Conservation (phyloP, 768 basidiomycete species). For the Naganishia friedmannii region DNA sequence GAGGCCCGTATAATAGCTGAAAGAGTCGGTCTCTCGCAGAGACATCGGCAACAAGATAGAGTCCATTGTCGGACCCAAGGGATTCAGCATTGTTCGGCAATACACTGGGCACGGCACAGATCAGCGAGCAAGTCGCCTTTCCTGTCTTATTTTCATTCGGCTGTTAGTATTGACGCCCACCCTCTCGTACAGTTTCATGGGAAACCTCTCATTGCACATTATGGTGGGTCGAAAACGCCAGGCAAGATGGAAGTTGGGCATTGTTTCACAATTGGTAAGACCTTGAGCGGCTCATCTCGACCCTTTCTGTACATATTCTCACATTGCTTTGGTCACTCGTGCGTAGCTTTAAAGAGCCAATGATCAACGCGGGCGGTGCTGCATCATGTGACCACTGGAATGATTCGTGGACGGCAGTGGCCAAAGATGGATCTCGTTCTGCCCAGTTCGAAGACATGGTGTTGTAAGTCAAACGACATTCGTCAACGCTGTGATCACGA, state of each 20-base stretch:
- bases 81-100: slow-evolving; percentile 81
- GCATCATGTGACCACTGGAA: slow-evolving; percentile 40
- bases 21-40: slow-evolving; percentile 27
- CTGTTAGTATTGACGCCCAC: too few relatives aligned
- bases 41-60: slow-evolving; percentile 59
- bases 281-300: slow-evolving; percentile 58
- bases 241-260: slow-evolving; percentile 86
- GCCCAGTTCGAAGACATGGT: slow-evolving; percentile 98
- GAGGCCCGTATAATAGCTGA: not conserved
- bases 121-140: slow-evolving; percentile 52
- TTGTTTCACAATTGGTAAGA: slow-evolving; percentile 56
- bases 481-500: slow-evolving; percentile 13
- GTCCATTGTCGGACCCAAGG: slow-evolving; percentile 73
- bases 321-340: not conserved
- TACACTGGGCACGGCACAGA: slow-evolving; percentile 92
- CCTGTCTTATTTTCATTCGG: not conserved
- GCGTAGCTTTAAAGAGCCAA: slow-evolving; percentile 56
- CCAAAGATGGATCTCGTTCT: slow-evolving; percentile 80
- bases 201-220: slow-evolving; percentile 85
- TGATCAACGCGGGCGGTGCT: slow-evolving; percentile 81
- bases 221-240: slow-evolving; percentile 87
- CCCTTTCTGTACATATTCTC: not conserved
- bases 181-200: slow-evolving; percentile 63
- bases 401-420: slow-evolving; percentile 87
- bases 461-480: slow-evolving; percentile 61